phyloP scores from a whole-genome alignment of 192 early-diverging fungal species.

The Phycomyces nitens region DNA sequence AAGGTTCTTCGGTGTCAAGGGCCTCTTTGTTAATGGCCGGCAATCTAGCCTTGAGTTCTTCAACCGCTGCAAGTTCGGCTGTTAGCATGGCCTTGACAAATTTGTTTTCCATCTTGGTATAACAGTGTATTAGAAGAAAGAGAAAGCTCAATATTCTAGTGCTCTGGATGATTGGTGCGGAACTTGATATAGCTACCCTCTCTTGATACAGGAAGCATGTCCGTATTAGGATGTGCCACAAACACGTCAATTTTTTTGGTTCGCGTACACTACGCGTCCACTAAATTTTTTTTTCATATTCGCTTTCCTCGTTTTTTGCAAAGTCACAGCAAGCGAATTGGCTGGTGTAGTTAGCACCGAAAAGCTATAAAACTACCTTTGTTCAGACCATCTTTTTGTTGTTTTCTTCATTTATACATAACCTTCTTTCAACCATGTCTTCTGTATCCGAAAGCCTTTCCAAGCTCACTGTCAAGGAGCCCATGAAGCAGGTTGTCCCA shows the following conservation, averaged over 20 bases:
- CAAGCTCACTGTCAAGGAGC: conserved; percentile 2
- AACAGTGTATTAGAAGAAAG: not conserved
- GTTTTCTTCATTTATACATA: not conserved
- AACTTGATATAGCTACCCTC: too few species aligned
- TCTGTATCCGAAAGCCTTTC: not conserved
- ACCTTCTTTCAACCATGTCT: conserved; percentile 5
- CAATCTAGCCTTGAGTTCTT: conserved; percentile 43
- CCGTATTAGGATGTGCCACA: not conserved
- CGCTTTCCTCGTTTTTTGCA: not conserved
- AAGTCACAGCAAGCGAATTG: not conserved
- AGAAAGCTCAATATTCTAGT: not conserved
- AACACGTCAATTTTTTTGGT: not conserved
- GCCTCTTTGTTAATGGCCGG: conserved; percentile 36
- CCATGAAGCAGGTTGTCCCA: conserved; percentile 6
- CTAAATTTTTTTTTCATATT: not conserved
- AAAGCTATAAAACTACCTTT: conserved; percentile 5
- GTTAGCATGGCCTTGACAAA: conserved; percentile 31
- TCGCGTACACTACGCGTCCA: not conserved
- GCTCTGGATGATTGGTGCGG: not conserved
- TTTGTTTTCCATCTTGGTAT: conserved; percentile 10
- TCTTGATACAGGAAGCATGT: too few species aligned
- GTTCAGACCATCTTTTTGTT: not conserved
- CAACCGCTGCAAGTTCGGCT: conserved; percentile 36
- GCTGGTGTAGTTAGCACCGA: not conserved
- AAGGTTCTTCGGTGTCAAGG: conserved; percentile 29